These are phyloP conservation scores for Kitagawia praeruptora DNA, from an alignment of 129 eudicot genomes.

Conservation along the genomic window DNA sequence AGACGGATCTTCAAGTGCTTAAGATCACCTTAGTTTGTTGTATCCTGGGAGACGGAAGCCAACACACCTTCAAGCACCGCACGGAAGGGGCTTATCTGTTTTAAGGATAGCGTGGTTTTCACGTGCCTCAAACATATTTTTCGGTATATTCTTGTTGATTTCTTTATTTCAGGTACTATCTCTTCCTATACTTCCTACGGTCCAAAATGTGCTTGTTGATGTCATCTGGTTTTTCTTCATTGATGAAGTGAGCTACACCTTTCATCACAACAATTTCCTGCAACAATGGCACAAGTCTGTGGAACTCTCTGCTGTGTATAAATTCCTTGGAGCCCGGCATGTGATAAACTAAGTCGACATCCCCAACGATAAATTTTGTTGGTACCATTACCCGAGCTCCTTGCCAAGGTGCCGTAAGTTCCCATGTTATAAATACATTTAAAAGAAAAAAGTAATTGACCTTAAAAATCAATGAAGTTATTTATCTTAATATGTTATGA, in stretches of 20 bases:
- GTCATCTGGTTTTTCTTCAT: constrained; percentile 64
- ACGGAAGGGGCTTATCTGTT: no score
- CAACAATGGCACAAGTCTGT: constrained; percentile 47
- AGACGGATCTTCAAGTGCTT: no score
- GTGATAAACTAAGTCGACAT: constrained; percentile 45
- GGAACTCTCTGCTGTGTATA: constrained; percentile 40
- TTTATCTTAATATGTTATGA: not conserved
- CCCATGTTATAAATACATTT: constrained; percentile 31
- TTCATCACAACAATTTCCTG: constrained; percentile 53
- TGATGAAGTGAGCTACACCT: constrained; percentile 56
- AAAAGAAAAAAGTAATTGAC: not conserved
- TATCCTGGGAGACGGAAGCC: no score
- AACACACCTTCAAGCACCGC: no score
- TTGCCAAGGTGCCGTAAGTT: constrained; percentile 39
- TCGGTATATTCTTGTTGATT: no score
- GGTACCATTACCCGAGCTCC: constrained; percentile 66
- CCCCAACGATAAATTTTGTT: constrained; percentile 49
- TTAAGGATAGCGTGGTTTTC: no score
- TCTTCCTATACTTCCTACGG: no score
- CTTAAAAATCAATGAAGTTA: not conserved
- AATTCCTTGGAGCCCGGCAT: constrained; percentile 42
- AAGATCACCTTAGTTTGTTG: no score
- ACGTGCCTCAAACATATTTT: no score
- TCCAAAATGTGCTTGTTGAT: constrained; percentile 41
- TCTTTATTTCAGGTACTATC: no score